phyloP scores from a whole-genome alignment of 495 filamentous ascomycete genomes.

The Xanthoparmelia taractica region DNA sequence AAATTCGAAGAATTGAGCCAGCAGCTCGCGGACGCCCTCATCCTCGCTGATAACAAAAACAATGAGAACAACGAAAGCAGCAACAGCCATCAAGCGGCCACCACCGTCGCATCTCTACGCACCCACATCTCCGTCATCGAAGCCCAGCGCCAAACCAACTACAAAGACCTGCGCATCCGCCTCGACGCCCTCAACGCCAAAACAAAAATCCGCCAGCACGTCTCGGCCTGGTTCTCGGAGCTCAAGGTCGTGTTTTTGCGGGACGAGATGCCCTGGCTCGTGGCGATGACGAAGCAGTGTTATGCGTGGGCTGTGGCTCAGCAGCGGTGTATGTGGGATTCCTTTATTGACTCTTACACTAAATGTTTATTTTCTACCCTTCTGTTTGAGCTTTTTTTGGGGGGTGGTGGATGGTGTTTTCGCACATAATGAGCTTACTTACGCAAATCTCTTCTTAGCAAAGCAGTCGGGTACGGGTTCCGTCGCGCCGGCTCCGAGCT shows the following conservation, averaged over 20 bases:
- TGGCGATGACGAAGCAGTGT: neutral
- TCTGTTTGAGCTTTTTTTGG: too few relatives aligned
- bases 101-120: too few relatives aligned
- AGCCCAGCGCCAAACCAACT: neutral
- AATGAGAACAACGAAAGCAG: too few relatives aligned
- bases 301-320: neutral
- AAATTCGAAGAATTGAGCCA: neutral
- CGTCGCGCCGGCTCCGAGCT: too few relatives aligned
- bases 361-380: too few relatives aligned
- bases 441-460: too few relatives aligned
- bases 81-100: too few relatives aligned
- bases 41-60: too few relatives aligned
- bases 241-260: neutral
- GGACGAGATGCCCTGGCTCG: neutral
- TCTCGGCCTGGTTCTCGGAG: neutral
- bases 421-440: too few relatives aligned
- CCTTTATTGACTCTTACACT: too few relatives aligned
- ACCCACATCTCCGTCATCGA: neutral
- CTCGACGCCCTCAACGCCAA: neutral
- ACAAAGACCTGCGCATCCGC: neutral
- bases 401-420: too few relatives aligned
- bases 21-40: neutral
- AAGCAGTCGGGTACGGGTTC: too few relatives aligned
- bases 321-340: neutral
- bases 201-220: neutral